Percentiles rank a stretch among this genome's conserved stretches.
Evolutionary conservation across 202 grass and related monocot species (phyloP).

Genomic region (Panicum hallii): DNA sequence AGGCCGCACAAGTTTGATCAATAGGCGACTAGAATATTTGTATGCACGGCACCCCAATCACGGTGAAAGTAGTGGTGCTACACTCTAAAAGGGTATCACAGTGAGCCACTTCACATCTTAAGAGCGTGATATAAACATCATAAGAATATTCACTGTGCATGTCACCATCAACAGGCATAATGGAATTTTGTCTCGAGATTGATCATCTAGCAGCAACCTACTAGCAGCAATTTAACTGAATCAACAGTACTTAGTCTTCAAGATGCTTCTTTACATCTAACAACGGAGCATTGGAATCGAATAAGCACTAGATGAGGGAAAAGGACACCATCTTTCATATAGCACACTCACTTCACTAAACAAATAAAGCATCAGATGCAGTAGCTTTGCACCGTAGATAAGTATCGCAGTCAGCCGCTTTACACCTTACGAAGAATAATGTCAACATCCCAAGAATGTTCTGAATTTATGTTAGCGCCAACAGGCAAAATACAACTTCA

Average conservation of each 20-base stretch:
- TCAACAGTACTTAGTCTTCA: conserved; percentile 2
- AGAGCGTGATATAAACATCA: conserved; percentile 6
- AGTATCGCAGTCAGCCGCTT: conserved; percentile 16
- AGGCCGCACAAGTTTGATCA: background rate
- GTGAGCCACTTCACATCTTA: background rate
- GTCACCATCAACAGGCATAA: conserved; percentile 22
- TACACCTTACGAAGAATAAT: conserved; percentile 30
- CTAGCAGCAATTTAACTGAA: background rate
- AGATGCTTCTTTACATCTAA: background rate
- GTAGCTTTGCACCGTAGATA: background rate
- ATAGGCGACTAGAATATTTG: conserved; percentile 17
- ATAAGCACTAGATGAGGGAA: background rate
- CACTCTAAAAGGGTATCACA: conserved; percentile 10
- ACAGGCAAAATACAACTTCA: conserved; percentile 5
- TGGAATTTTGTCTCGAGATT: conserved; percentile 9
- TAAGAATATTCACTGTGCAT: conserved; percentile 22
- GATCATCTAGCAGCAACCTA: conserved; percentile 10
- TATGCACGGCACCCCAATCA: background rate
- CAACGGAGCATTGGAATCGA: conserved; percentile 17
- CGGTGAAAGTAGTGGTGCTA: background rate
- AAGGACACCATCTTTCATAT: background rate
- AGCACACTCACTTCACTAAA: background rate
- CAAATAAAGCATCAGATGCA: conserved; percentile 27
- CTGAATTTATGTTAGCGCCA: background rate
- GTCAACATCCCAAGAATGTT: background rate